phyloP scores from a whole-genome alignment of 2,329 filamentous ascomycete genomes.

The Camillea tinctor region DNA sequence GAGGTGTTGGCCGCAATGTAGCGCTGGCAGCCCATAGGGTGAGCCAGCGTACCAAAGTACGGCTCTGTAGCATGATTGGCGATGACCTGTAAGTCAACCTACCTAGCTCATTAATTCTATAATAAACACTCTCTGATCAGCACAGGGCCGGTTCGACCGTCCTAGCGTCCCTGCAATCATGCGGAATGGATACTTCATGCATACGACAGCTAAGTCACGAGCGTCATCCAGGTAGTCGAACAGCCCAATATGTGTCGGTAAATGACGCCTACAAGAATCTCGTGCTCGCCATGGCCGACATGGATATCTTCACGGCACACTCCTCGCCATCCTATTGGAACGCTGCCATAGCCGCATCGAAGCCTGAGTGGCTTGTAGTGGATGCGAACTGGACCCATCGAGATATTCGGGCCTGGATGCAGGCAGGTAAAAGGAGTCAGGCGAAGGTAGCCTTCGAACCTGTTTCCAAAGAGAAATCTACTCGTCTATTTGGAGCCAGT shows the following conservation, averaged over 20 bases:
- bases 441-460: conserved; percentile 79
- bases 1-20: conserved; percentile 91
- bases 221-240: conserved; percentile 57
- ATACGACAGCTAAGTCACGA: conserved; percentile 57
- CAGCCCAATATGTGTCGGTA: conserved; percentile 87
- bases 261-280: conserved; percentile 83
- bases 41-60: conserved; percentile 59
- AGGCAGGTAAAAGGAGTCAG: conserved; percentile 53
- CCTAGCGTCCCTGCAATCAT: conserved; percentile 60
- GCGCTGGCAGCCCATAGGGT: conserved; percentile 75
- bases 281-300: conserved; percentile 92
- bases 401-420: conserved; percentile 67
- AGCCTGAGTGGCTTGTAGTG: conserved; percentile 75
- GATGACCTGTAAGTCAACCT: conserved; percentile 64
- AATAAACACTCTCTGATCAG: conserved; percentile 8
- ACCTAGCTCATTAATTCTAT: background rate
- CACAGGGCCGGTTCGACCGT: conserved; percentile 70
- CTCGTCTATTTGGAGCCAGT: conserved; percentile 58
- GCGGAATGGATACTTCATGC: conserved; percentile 63
- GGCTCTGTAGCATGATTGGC: conserved; percentile 77
- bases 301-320: conserved; percentile 72
- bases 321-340: conserved; percentile 58
- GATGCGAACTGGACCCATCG: conserved; percentile 81
- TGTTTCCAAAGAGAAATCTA: conserved; percentile 78
- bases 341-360: conserved; percentile 52